Base-by-base conservation (phyloP, 805 yeast species). In the Sugiyamaella marilandica region DNA sequence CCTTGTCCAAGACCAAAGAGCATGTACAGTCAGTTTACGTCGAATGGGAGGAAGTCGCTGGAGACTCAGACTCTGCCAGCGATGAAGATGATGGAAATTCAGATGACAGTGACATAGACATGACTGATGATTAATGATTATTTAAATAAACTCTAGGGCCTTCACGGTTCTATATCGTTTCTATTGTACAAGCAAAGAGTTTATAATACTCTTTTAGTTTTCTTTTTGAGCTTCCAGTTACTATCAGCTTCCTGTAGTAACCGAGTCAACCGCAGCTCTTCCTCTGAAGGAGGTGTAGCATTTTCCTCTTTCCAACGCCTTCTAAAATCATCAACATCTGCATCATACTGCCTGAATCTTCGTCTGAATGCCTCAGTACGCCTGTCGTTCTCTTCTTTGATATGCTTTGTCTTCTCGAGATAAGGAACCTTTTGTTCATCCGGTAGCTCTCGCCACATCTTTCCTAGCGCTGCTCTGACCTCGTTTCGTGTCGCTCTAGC, bases 1-100 rank as follows among this genome's bases (percentile, higher is more conserved):
- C 86, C 48, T 76, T 92, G 57, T 85, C 83, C 44, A 70, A 70
- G 10, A 79, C 87, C 46, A 81, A 83, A 61, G 67, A 70, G 37
- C 66, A 81, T 33, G 70, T 94, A 52, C 72, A 76, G 32, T 74
- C 70, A 5, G 75, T 77, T 54, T 86, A 83, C 63, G 81, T 91
- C 26, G 94, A 90, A 62, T 92, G 98, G 98, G 77, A 77, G 35
- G 90, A 82, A 41, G 87, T 83, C 33, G 84, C 84, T 39, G 86
- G 79, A 8, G 66, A 73, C 43, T 78, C 73, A 34, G 72, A 74
- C 52, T 74, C 70, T 52, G 63, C 62, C 24, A 69, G 70, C 7
- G 81, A 76, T 51, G 81, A 75, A 49, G 73, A 72, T 14, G 77
- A 74, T 5, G 64, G 59, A n/a, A 69, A 62, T 10, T 65, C 57